These are phyloP conservation scores for Candida neerlandica DNA, from an alignment of 1,139 yeast genomes.

Conservation along the genomic window DNA sequence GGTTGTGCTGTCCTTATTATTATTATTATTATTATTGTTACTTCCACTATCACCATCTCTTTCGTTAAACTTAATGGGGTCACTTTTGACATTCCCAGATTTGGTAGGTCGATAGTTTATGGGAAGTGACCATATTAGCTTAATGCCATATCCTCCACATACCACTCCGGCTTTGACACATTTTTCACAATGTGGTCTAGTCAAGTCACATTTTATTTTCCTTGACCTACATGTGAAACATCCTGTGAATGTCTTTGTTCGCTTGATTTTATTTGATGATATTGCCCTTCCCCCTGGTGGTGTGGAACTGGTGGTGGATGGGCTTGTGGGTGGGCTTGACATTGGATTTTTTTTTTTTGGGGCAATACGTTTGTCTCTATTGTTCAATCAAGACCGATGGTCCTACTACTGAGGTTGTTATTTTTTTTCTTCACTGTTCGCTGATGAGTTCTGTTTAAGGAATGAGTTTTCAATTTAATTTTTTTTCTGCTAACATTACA, in stretches of 20 bases:
- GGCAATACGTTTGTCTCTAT: not conserved
- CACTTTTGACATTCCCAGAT: conserved; percentile 29
- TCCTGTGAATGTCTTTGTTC: conserved; percentile 51
- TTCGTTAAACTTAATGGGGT: conserved; percentile 29
- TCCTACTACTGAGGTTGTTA: not conserved
- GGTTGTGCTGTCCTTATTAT: too few relatives aligned
- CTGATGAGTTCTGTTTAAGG: conserved; percentile 6
- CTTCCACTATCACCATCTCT: conserved; percentile 24
- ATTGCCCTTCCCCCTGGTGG: not conserved
- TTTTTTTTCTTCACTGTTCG: not conserved
- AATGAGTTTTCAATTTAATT: not conserved
- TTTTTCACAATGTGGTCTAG: conserved; percentile 45
- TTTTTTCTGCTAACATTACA: not conserved
- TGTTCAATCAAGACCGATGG: conserved; percentile 2
- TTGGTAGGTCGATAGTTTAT: conserved; percentile 42
- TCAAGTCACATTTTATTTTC: conserved; percentile 51
- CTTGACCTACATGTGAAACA: conserved; percentile 55
- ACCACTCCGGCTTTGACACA: conserved; percentile 51
- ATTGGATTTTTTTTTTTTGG: not conserved
- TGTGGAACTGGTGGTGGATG: not conserved
- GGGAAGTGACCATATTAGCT: conserved; percentile 74
- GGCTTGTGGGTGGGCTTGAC: not conserved
- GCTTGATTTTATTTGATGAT: conserved; percentile 13
- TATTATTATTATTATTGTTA: conserved; percentile 12
- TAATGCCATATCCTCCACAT: conserved; percentile 85